phyloP scores from a whole-genome alignment of 805 yeast species.

The Zygotorulaspora chibaensis region DNA sequence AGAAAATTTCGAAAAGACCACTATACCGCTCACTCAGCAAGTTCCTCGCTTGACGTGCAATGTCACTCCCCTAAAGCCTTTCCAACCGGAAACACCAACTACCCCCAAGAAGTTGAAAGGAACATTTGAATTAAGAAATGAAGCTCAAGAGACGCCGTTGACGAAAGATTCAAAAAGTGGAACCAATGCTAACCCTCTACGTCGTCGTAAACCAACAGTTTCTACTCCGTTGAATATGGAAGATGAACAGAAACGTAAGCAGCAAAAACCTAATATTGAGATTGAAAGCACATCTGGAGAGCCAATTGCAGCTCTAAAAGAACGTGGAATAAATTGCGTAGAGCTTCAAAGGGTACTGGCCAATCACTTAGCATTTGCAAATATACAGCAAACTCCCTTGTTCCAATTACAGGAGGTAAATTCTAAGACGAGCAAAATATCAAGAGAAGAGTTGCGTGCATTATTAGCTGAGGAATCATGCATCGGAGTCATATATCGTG shows the following conservation, averaged over 20 bases:
- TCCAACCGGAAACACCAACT: neutral
- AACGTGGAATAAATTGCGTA: constrained; percentile 39
- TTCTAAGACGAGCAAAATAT: constrained; percentile 46
- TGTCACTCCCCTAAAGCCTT: neutral
- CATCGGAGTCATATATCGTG: constrained; percentile 83
- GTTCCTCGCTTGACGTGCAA: neutral
- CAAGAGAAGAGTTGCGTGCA: constrained; percentile 43
- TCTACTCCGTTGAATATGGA: constrained; percentile 34
- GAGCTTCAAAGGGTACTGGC: constrained; percentile 62
- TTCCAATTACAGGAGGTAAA: constrained; percentile 61
- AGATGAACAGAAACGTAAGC: constrained; percentile 10
- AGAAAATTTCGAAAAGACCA: neutral
- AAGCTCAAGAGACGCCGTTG: constrained; percentile 5
- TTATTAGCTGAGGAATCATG: constrained; percentile 45
- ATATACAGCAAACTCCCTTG: constrained; percentile 85
- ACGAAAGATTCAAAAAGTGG: neutral
- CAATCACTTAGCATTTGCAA: constrained; percentile 86
- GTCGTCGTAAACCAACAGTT: constrained; percentile 21
- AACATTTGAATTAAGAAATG: neutral
- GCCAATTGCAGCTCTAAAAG: constrained; percentile 7
- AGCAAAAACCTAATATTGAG: constrained; percentile 3
- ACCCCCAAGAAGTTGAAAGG: constrained; percentile 5
- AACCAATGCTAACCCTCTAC: neutral
- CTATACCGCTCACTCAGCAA: neutral
- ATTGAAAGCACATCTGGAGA: constrained; percentile 1